Evolutionary conservation across 2,329 filamentous ascomycete species (phyloP).

Genomic region (Dactylellina sp.): DNA sequence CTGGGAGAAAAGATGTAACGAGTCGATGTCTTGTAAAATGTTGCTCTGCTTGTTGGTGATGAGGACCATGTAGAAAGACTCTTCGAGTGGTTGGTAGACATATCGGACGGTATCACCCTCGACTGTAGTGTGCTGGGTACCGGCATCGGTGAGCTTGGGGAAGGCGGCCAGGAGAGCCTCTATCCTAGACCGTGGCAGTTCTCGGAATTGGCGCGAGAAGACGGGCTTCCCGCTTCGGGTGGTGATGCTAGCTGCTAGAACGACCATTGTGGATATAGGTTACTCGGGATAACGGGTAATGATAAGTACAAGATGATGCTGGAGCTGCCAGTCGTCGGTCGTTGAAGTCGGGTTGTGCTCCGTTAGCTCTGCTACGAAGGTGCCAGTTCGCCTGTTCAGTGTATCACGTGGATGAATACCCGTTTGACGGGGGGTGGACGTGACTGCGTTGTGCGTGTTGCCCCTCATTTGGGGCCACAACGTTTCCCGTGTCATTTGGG

Average conservation of each 20-base stretch:
- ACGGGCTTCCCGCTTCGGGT: constrained; percentile 98
- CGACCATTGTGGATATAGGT: constrained; percentile 70
- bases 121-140: constrained; percentile 96
- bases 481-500: constrained; percentile 2
- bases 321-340: constrained; percentile 36
- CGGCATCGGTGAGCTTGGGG: constrained; percentile 94
- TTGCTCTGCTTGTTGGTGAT: constrained; percentile 99
- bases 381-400: constrained; percentile 56
- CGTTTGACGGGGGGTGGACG: background rate
- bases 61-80: constrained; percentile 99
- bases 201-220: constrained; percentile 95
- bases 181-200: constrained; percentile 96
- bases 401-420: constrained; percentile 48
- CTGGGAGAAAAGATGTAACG: constrained; percentile 95
- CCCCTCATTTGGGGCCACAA: constrained; percentile 16
- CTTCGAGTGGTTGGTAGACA: constrained; percentile 91
- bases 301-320: constrained; percentile 18
- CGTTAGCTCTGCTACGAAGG: constrained; percentile 36
- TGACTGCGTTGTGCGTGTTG: constrained; percentile 23
- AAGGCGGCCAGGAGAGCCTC: constrained; percentile 97
- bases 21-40: constrained; percentile 98
- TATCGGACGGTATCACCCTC: constrained; percentile 99
- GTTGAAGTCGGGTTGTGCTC: constrained; percentile 11
- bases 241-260: constrained; percentile 98
- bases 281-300: constrained; percentile 10